These are phyloP conservation scores for Cyberlindnera americana DNA, from an alignment of 805 yeast genomes.

Conservation along the genomic window DNA sequence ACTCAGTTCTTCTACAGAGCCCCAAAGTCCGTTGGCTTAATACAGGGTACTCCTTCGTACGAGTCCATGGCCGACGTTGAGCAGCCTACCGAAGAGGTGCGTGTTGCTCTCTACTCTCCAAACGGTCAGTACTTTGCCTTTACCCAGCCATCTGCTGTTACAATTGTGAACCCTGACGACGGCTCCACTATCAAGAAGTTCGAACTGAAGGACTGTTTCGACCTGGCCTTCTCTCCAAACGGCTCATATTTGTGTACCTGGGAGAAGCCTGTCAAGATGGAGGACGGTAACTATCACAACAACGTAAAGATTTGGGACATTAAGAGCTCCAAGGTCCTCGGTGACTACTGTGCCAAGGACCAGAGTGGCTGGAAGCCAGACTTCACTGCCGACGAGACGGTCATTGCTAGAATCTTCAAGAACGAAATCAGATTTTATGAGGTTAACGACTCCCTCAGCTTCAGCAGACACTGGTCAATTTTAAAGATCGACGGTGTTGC, in stretches of 20 bases:
- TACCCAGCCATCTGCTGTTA: constrained; percentile 61
- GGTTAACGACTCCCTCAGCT: constrained; percentile 39
- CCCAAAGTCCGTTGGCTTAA: constrained; percentile 52
- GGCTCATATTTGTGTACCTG: constrained; percentile 83
- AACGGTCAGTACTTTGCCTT: constrained; percentile 69
- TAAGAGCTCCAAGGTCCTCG: constrained; percentile 43
- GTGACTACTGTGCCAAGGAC: constrained; percentile 69
- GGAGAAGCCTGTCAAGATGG: constrained; percentile 78
- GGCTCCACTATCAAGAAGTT: constrained; percentile 47
- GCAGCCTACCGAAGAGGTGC: constrained; percentile 43
- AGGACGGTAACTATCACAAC: constrained; percentile 70
- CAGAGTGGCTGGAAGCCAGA: constrained; percentile 95
- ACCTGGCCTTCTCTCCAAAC: constrained; percentile 82
- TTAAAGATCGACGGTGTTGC: constrained; percentile 52
- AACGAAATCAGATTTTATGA: constrained; percentile 71
- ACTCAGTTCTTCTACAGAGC: constrained; percentile 39
- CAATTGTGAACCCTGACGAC: constrained; percentile 51
- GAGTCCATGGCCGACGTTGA: constrained; percentile 27
- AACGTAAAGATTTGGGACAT: constrained; percentile 78
- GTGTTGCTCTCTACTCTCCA: constrained; percentile 63
- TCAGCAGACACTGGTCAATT: constrained; percentile 54
- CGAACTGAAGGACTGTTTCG: constrained; percentile 66
- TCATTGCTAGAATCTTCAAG: constrained; percentile 56
- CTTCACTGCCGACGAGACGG: constrained; percentile 75
- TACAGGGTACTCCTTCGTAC: constrained; percentile 43